A percentile compares a stretch with the other conserved stretches of the same genome.
Conservation (phyloP, 2,329 filamentous ascomycete species). For the Paraconiothyrium sp. region DNA sequence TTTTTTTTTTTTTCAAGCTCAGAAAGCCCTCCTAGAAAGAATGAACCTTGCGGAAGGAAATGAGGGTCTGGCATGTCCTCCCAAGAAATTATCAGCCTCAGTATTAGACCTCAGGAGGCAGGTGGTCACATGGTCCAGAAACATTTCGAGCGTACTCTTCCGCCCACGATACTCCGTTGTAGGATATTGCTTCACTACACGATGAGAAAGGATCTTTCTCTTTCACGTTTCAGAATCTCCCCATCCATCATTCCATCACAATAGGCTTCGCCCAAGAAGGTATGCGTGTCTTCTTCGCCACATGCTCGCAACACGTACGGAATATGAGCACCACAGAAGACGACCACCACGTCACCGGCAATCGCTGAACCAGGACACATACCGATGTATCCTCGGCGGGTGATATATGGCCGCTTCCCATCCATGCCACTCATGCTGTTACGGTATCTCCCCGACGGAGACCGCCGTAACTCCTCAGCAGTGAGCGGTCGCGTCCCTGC, state of each 20-base stretch:
- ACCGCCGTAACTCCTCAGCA: background rate
- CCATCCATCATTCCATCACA: conserved; percentile 1
- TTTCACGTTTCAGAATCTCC: background rate
- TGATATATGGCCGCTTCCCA: background rate
- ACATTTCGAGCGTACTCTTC: too few relatives aligned
- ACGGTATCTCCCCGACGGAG: background rate
- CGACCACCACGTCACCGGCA: background rate
- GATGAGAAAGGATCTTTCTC: background rate
- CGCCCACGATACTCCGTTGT: too few relatives aligned
- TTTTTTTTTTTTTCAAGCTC: too few relatives aligned
- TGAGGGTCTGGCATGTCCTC: too few relatives aligned
- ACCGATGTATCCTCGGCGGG: background rate
- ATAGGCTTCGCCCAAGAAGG: background rate
- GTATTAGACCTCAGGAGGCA: too few relatives aligned
- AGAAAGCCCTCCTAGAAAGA: too few relatives aligned
- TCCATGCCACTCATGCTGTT: background rate
- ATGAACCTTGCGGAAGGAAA: too few relatives aligned
- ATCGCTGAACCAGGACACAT: background rate
- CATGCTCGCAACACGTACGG: background rate
- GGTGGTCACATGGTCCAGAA: too few relatives aligned
- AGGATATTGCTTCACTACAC: background rate
- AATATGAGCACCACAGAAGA: background rate
- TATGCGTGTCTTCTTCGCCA: background rate
- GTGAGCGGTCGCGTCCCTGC: background rate
- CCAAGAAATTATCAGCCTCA: too few relatives aligned